Base-by-base conservation (phyloP, 139 green algal genomes). In the Ostreobium quekettii region DNA sequence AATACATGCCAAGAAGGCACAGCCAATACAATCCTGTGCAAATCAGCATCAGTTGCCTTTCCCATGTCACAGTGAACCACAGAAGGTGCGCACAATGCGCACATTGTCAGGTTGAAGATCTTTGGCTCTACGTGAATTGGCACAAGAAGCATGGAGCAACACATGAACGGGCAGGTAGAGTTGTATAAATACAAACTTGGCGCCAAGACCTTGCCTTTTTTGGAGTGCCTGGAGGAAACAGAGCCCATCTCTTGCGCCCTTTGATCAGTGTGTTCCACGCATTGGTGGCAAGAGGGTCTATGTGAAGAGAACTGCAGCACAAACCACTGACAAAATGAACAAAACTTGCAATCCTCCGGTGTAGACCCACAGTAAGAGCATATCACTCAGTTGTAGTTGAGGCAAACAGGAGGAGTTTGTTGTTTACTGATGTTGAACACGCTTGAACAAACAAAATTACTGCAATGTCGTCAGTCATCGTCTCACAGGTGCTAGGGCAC, bases 231-330 rank as follows among this genome's bases (percentile, higher is more conserved):
- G 83, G 82, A 2, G 86, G 86, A 64, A 91, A 91, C 36, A 94
- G 77, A 29, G 72, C 86, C 87, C 87, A 94, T 4, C 87, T 80
- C 83, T 93, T 94, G 72, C 79, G 84, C 15, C 86, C 85, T 1
- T 68, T 33, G 22, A 95, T 47, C 58, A 96, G 71, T 15, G 86
- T 76, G 66, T 96, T 96, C 89, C 89, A 96, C 2, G 89, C 89
- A 19, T 60, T 76, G 0, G 89, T 96, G 30, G 86, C 88, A 47
- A 96, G 78, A 0, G 89, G 89, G 78, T 96, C 89, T 26, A 93
- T 74, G 71, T 96, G 89, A 5, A 93, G 56, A 6, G 76, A 72
- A 47, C 71, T 88, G 71, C 42, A 53, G 19, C 15, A 11, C 11
- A 53, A 53, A 53, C 42, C 11, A 53, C 11, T 11, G 42, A 53